Conservation (phyloP, 306 rosid genomes). For the Cucumis melo region DNA sequence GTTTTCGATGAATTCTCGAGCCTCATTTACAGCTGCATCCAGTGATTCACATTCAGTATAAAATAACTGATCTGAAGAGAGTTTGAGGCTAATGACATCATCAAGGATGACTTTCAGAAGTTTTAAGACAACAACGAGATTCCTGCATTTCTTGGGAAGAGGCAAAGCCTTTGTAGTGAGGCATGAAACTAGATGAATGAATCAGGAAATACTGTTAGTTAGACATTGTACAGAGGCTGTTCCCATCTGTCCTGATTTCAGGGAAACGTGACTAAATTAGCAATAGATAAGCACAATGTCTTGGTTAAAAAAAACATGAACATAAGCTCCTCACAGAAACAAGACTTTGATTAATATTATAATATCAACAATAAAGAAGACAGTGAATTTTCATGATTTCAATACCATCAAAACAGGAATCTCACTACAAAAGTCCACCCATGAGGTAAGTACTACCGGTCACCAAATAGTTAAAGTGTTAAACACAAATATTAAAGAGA, state of each 20-base stretch:
- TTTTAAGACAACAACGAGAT: slow-evolving; percentile 50
- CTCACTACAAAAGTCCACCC: neutral
- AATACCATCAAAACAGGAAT: neutral
- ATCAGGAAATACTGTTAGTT: slow-evolving; percentile 74
- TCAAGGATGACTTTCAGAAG: slow-evolving; percentile 68
- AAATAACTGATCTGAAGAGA: slow-evolving; percentile 34
- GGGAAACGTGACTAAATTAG: neutral
- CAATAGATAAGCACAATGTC: neutral
- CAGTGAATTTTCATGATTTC: neutral
- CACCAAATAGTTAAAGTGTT: neutral
- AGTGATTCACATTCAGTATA: slow-evolving; percentile 56
- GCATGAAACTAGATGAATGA: slow-evolving; percentile 77
- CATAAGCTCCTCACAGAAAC: neutral
- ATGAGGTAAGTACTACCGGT: too few relatives aligned
- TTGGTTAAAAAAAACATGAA: neutral
- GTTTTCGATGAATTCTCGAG: slow-evolving; percentile 62
- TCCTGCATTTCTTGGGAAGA: slow-evolving; percentile 48
- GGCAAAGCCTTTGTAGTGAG: slow-evolving; percentile 40
- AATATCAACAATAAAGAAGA: neutral
- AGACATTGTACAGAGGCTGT: slow-evolving; percentile 48
- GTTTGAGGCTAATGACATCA: slow-evolving; percentile 40
- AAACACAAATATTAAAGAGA: neutral
- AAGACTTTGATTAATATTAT: neutral
- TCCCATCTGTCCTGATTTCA: slow-evolving; percentile 51
- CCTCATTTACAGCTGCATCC: slow-evolving; percentile 52